Base-by-base conservation (phyloP, 805 yeast species). In the Suhomyces faveliae region DNA sequence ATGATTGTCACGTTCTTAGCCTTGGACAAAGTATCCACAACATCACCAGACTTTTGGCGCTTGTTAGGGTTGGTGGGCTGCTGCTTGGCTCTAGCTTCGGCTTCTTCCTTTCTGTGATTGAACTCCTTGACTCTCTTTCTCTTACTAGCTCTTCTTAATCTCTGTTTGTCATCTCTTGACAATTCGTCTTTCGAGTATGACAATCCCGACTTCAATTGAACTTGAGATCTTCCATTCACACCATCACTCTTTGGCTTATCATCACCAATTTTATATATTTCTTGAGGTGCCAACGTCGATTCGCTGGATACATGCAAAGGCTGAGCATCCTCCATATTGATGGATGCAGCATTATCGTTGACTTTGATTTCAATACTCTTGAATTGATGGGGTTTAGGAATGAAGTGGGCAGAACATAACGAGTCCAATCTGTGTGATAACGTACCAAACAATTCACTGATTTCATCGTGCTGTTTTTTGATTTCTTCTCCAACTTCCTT, bases 311-410 rank as follows among this genome's bases (percentile, higher is more conserved):
- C 76, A 30, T 90, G 84, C 49, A 89, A 75, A 43, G 99, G 99
- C 70, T 90, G 97, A 1, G 97, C 94, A 61, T 94, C 98, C 69
- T 92, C 99, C 96, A 92, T 88, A 1, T 85, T 62, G 43, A 94
- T 85, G 1, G 96, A 79, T 4, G 96, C 84, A 48, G 91, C 86
- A 33, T 57, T 60, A 48, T 70, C 75, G 27, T 60, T 63, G 33
- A 90, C 89, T 63, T 86, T 89, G 61, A 94, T 84, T 49, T 87
- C 90, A 52, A 92, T 71, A 19, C 84, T 70, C 57, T 88, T 86
- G 55, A 59, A 63, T 64, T 87, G 84, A 33, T 87, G 82, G 13
- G 96, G 96, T 66, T 86, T 88, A 44, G 99, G 99, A 51, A 90
- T 79, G 71, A 86, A 94, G 64, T 90, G 95, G 53, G 97, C 96